Percentiles rank a stretch among this genome's conserved stretches.
Evolutionary conservation across 73 alveolate genomes (phyloP).

Genomic region (Paraurostyla sp.): DNA sequence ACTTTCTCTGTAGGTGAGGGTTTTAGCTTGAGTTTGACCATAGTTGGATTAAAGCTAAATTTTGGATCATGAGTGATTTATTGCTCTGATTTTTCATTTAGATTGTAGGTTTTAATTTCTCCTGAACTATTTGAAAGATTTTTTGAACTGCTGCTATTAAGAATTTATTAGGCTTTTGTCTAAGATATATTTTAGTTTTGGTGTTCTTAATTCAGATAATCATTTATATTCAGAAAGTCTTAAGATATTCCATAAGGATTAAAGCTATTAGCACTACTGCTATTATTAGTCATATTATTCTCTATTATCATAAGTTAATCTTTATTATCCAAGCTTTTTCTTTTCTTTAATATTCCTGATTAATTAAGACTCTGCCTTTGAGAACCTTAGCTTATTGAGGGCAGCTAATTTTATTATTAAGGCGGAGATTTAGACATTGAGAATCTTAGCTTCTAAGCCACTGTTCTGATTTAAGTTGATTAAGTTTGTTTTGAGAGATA

Average conservation of each 20-base stretch:
- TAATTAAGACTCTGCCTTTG: background rate
- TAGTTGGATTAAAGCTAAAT: background rate
- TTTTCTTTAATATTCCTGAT: background rate
- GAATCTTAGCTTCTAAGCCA: background rate
- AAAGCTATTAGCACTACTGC: too few relatives aligned
- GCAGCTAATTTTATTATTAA: background rate
- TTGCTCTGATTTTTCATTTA: background rate
- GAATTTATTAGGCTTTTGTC: too few relatives aligned
- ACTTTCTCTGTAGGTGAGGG: background rate
- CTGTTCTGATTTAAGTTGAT: background rate
- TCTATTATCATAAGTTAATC: background rate
- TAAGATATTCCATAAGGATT: too few relatives aligned
- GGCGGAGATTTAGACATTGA: constrained; percentile 22
- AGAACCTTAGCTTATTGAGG: background rate
- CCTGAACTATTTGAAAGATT: too few relatives aligned
- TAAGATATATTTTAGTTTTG: too few relatives aligned
- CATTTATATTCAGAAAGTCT: too few relatives aligned
- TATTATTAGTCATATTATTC: too few relatives aligned
- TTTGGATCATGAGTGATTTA: background rate
- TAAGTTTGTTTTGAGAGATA: background rate
- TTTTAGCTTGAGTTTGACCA: constrained; percentile 9
- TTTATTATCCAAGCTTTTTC: background rate
- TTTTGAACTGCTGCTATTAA: too few relatives aligned
- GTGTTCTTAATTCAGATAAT: too few relatives aligned
- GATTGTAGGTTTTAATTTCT: too few relatives aligned